A percentile compares a stretch with the other conserved stretches of the same genome.
phyloP scores from a whole-genome alignment of 805 yeast genomes.

The Barnettozyma pratensis region DNA sequence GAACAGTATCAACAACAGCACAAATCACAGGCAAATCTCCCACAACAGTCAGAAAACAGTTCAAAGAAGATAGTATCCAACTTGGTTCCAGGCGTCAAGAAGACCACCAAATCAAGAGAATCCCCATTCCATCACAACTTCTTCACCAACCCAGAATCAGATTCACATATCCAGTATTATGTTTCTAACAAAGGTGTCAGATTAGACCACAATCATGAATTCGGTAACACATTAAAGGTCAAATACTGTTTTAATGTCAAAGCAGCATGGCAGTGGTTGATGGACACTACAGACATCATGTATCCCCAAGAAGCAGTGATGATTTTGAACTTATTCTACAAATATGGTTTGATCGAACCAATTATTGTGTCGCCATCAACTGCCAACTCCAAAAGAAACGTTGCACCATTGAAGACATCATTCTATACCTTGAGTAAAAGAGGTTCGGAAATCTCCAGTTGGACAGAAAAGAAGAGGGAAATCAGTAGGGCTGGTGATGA shows the following conservation, averaged over 20 bases:
- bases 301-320: slow-evolving; percentile 47
- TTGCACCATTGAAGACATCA: slow-evolving; percentile 33
- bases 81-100: not conserved
- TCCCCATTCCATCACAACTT: slow-evolving; percentile 73
- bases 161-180: slow-evolving; percentile 75
- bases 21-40: not conserved
- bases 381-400: slow-evolving; percentile 22
- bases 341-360: slow-evolving; percentile 42
- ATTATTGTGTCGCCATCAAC: slow-evolving; percentile 33
- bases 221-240: slow-evolving; percentile 25
- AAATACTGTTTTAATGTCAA: slow-evolving; percentile 66
- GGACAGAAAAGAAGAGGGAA: slow-evolving; percentile 23
- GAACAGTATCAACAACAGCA: slow-evolving; percentile 4
- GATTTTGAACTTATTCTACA: slow-evolving; percentile 46
- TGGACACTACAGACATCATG: slow-evolving; percentile 80
- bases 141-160: slow-evolving; percentile 87
- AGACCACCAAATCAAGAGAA: slow-evolving; percentile 18
- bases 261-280: slow-evolving; percentile 78
- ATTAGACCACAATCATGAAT: slow-evolving; percentile 39
- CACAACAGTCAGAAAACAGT: not conserved
- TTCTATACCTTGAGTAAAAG: slow-evolving; percentile 38
- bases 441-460: slow-evolving; percentile 36
- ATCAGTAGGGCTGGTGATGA: slow-evolving; percentile 16
- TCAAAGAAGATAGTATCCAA: not conserved
- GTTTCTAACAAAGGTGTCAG: slow-evolving; percentile 63